phyloP scores from a whole-genome alignment of 306 rosid genomes.

The Cucurbita ficifolia region DNA sequence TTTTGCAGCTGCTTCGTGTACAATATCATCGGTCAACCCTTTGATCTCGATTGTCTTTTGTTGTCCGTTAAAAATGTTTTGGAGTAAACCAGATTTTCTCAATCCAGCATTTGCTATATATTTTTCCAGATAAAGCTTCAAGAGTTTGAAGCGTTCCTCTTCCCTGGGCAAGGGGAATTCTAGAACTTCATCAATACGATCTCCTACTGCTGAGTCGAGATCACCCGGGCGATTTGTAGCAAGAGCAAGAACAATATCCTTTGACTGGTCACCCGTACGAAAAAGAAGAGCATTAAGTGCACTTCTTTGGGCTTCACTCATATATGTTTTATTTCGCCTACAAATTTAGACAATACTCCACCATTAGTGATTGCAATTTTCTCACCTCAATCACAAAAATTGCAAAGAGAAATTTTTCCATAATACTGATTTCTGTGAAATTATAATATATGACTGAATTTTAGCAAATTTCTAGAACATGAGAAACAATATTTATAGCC shows the following conservation, averaged over 20 bases:
- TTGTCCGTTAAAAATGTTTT: conserved; percentile 39
- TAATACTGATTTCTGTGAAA: background rate
- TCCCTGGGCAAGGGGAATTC: conserved; percentile 95
- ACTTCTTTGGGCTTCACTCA: conserved; percentile 99
- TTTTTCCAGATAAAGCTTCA: conserved; percentile 78
- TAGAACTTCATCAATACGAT: conserved; percentile 89
- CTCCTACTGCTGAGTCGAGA: conserved; percentile 92
- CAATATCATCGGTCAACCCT: conserved; percentile 65
- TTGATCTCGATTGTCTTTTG: conserved; percentile 65
- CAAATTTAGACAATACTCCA: conserved; percentile 18
- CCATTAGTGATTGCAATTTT: background rate
- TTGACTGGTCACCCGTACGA: conserved; percentile 96
- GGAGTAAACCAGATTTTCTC: conserved; percentile 42
- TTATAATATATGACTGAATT: background rate
- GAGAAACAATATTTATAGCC: background rate
- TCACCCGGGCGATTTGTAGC: conserved; percentile 96
- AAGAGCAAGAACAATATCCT: conserved; percentile 93
- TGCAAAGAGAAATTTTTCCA: background rate
- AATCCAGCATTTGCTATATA: conserved; percentile 70
- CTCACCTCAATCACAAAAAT: background rate
- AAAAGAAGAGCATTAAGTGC: conserved; percentile 93
- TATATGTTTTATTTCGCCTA: conserved; percentile 92
- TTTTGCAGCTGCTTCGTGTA: conserved; percentile 78
- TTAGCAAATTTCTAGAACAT: background rate
- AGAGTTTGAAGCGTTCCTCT: conserved; percentile 70